A percentile compares a stretch with the other conserved stretches of the same genome.
Conservation (phyloP, 306 rosid genomes). For the Lotus japonicus region DNA sequence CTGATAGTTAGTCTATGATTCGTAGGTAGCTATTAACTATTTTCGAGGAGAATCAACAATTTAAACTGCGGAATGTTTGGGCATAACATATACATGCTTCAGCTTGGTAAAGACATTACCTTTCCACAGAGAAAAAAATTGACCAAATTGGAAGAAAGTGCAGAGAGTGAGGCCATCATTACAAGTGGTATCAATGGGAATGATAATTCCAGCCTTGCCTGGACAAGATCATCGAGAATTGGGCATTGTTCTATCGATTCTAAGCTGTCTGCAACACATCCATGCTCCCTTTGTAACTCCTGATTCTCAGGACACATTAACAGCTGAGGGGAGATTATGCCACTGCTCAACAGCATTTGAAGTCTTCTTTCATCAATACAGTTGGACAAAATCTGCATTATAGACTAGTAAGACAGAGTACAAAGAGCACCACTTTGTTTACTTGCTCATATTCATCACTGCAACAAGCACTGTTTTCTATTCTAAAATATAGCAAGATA, state of each 20-base stretch:
- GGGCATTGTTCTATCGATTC: conserved; percentile 58
- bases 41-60: not conserved
- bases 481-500: not conserved
- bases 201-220: conserved; percentile 31
- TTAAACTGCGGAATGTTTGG: conserved; percentile 3
- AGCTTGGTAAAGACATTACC: conserved; percentile 40
- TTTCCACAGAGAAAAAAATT: conserved; percentile 31
- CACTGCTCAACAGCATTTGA: conserved; percentile 38
- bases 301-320: conserved; percentile 40
- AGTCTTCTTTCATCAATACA: conserved; percentile 55
- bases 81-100: conserved; percentile 9
- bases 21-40: not conserved
- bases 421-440: conserved; percentile 8
- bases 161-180: conserved; percentile 22
- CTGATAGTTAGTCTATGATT: not conserved
- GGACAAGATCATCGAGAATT: conserved; percentile 35
- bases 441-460: conserved; percentile 4
- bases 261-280: conserved; percentile 27
- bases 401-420: conserved; percentile 29
- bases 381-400: conserved; percentile 51
- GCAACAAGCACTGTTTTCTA: conserved; percentile 12
- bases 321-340: conserved; percentile 40
- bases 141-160: conserved; percentile 27
- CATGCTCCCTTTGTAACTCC: conserved; percentile 33
- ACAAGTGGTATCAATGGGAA: conserved; percentile 19